Evolutionary conservation across 108 stramenopile genomes (phyloP).

Genomic region (Fragilaria radians): DNA sequence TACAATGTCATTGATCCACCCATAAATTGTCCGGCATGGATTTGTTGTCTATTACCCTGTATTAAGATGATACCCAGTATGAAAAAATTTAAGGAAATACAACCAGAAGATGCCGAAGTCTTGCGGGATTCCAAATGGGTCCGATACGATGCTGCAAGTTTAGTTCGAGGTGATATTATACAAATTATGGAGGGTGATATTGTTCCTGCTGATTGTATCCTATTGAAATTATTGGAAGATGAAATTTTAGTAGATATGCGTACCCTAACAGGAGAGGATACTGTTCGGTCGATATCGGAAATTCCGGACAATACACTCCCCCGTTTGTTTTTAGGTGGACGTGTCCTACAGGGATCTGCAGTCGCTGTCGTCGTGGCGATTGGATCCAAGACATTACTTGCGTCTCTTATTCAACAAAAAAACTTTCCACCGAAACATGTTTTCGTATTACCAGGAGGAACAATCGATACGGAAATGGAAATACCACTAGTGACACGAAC

Average conservation of each 20-base stretch:
- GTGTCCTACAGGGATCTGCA: conserved; percentile 59
- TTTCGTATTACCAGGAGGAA: too few relatives aligned
- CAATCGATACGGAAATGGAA: too few relatives aligned
- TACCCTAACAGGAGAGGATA: conserved; percentile 60
- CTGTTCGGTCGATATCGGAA: conserved; percentile 29
- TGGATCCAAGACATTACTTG: conserved; percentile 50
- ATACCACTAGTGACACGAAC: too few relatives aligned
- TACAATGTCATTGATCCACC: conserved; percentile 62
- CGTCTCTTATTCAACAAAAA: conserved; percentile 48
- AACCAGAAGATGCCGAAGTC: conserved; percentile 83
- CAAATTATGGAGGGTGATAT: conserved; percentile 75
- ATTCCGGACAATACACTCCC: conserved; percentile 11
- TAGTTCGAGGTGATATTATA: conserved; percentile 72
- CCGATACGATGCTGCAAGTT: conserved; percentile 69
- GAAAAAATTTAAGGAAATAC: conserved; percentile 58
- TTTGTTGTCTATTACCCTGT: conserved; percentile 77
- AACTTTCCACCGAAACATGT: conserved; percentile 56
- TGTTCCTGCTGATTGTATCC: conserved; percentile 73
- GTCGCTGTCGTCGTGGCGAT: conserved; percentile 62
- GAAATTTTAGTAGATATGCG: conserved; percentile 69
- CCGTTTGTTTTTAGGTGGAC: conserved; percentile 58
- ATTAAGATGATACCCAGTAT: conserved; percentile 73
- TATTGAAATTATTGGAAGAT: conserved; percentile 39
- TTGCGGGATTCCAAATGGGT: conserved; percentile 66
- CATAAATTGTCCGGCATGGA: conserved; percentile 73